Evolutionary conservation across 2,329 filamentous ascomycete species (phyloP).

Genomic region (Nothophoma quercina): DNA sequence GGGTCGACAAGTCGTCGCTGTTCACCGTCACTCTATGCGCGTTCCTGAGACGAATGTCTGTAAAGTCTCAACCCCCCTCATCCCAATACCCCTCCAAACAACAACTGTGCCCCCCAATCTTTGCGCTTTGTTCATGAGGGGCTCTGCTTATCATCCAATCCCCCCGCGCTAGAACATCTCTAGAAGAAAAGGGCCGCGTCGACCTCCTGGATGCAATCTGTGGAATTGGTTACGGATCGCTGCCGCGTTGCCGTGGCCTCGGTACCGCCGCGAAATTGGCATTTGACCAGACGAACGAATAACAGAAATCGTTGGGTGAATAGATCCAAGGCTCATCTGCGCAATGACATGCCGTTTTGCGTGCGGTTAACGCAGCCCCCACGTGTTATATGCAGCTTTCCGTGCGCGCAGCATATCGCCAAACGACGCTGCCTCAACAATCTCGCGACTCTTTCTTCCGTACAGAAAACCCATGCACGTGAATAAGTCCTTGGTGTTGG

Average conservation of each 20-base stretch:
- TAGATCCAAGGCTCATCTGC: not conserved
- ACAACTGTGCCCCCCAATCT: conserved; percentile 20
- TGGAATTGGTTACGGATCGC: conserved; percentile 33
- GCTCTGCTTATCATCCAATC: conserved; percentile 32
- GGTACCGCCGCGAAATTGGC: conserved; percentile 23
- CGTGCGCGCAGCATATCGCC: not conserved
- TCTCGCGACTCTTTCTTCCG: conserved; percentile 7
- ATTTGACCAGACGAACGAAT: conserved; percentile 10
- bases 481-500: conserved; percentile 1
- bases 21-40: conserved; percentile 25
- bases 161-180: conserved; percentile 48
- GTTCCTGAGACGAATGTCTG: conserved; percentile 9
- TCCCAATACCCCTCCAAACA: conserved; percentile 10
- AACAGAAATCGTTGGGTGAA: conserved; percentile 2
- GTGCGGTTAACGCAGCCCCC: conserved; percentile 10
- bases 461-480: conserved; percentile 5
- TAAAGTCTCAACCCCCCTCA: conserved; percentile 4
- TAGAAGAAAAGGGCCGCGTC: conserved; percentile 38
- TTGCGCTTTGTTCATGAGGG: conserved; percentile 22
- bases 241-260: conserved; percentile 35
- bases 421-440: conserved; percentile 2
- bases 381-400: conserved; percentile 16
- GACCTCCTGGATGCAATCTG: conserved; percentile 40
- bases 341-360: conserved; percentile 5
- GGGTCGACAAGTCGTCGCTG: conserved; percentile 17